These are phyloP conservation scores for Xenosphaeropsis pyriputrescens DNA, from an alignment of 2,329 filamentous ascomycete genomes.

Conservation along the genomic window DNA sequence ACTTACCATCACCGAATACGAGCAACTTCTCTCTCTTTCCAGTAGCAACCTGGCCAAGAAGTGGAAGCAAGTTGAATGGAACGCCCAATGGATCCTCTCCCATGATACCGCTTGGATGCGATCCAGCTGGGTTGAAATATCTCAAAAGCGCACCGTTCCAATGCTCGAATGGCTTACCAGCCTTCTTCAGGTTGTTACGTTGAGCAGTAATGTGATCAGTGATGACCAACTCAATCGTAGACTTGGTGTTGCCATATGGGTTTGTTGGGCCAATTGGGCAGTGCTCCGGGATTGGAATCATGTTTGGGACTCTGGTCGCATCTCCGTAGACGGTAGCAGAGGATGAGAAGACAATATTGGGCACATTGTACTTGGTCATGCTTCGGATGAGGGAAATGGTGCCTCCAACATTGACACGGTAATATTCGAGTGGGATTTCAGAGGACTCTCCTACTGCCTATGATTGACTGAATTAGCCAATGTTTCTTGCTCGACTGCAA, in stretches of 20 bases:
- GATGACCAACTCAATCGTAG: constrained; percentile 81
- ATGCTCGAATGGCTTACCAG: constrained; percentile 58
- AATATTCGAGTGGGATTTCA: constrained; percentile 94
- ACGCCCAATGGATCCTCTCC: constrained; percentile 94
- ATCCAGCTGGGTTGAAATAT: constrained; percentile 96
- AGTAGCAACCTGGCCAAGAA: constrained; percentile 90
- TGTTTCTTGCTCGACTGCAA: constrained; percentile 2
- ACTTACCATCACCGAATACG: constrained; percentile 81
- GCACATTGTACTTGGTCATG: constrained; percentile 82
- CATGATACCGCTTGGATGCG: constrained; percentile 93
- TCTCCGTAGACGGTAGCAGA: constrained; percentile 98
- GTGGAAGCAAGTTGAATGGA: constrained; percentile 87
- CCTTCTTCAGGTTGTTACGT: constrained; percentile 69
- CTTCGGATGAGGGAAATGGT: constrained; percentile 73
- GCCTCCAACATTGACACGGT: constrained; percentile 89
- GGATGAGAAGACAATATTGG: constrained; percentile 97
- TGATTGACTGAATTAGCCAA: constrained; percentile 6
- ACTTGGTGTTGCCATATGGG: constrained; percentile 94
- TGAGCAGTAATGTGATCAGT: constrained; percentile 81
- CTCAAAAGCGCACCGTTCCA: constrained; percentile 90
- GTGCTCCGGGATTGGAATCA: constrained; percentile 97
- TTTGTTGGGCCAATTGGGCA: constrained; percentile 96
- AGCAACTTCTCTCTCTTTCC: constrained; percentile 88
- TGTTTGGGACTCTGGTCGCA: constrained; percentile 86
- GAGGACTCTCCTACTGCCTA: constrained; percentile 91